Conservation (phyloP, 257 asterid genomes). For the Euphrasia confusa region DNA sequence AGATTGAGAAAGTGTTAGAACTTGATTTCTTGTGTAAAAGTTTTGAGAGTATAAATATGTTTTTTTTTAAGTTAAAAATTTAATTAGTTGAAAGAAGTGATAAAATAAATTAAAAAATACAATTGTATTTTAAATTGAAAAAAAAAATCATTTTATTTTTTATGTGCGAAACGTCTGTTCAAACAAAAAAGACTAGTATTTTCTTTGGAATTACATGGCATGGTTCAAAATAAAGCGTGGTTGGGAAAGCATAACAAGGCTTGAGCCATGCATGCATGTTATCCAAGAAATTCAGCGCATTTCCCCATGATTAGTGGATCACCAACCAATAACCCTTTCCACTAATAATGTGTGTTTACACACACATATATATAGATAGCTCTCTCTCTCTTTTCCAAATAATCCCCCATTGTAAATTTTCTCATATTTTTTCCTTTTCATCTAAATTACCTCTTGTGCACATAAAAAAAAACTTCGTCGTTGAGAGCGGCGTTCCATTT, state of each 20-base stretch:
- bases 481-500: conserved; percentile 50
- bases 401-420: conserved; percentile 3
- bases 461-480: conserved; percentile 4
- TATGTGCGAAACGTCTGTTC: too few relatives aligned
- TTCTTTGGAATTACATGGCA: too few relatives aligned
- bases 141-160: too few relatives aligned
- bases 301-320: conserved; percentile 41
- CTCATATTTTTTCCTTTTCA: background rate
- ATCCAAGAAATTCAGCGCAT: background rate
- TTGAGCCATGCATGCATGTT: conserved; percentile 7
- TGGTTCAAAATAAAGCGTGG: too few relatives aligned
- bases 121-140: too few relatives aligned
- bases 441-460: conserved; percentile 1
- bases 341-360: background rate
- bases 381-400: conserved; percentile 10
- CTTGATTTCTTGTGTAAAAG: too few relatives aligned
- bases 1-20: too few relatives aligned
- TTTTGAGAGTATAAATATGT: too few relatives aligned
- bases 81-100: too few relatives aligned
- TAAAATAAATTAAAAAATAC: too few relatives aligned
- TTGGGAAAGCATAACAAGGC: background rate
- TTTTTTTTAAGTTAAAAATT: too few relatives aligned
- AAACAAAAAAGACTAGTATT: too few relatives aligned
- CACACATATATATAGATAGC: background rate
- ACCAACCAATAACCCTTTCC: conserved; percentile 27